A percentile compares a stretch with the other conserved stretches of the same genome.
These are phyloP conservation scores for Chrysoporthe cubensis DNA, from an alignment of 2,329 filamentous ascomycete species.

Conservation along the genomic window DNA sequence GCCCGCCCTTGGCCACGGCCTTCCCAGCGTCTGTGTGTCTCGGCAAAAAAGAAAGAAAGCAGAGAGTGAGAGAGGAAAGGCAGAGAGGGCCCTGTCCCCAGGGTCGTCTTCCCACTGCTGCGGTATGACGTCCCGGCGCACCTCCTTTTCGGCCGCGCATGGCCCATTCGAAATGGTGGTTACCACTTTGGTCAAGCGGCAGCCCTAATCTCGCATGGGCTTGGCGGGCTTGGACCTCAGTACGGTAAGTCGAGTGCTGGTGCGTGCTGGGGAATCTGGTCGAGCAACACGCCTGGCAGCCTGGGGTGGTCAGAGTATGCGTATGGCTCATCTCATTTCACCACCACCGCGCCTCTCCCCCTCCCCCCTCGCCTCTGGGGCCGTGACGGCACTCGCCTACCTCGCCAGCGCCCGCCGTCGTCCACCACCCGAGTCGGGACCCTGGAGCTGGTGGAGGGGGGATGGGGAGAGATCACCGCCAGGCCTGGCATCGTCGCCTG, in stretches of 20 bases:
- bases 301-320: background rate
- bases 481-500: background rate
- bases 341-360: no score
- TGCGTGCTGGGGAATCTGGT: no score
- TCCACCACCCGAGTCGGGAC: no score
- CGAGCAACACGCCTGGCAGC: background rate
- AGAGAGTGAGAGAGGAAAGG: no score
- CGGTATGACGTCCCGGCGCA: background rate
- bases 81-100: background rate
- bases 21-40: background rate
- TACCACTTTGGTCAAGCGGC: background rate
- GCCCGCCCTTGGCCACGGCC: background rate
- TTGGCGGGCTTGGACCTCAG: background rate
- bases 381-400: no score
- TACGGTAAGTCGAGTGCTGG: no score
- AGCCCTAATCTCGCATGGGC: background rate
- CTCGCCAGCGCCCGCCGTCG: no score
- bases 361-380: no score
- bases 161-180: background rate
- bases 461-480: background rate
- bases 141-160: constrained; percentile 3
- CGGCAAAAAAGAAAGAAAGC: no score
- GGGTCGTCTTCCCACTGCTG: background rate
- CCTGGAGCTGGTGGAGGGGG: no score
- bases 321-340: no score